A percentile compares a stretch with the other conserved stretches of the same genome.
Evolutionary conservation across 345 rosid genomes (phyloP).

Genomic region (Excoecaria cochinchinensis): DNA sequence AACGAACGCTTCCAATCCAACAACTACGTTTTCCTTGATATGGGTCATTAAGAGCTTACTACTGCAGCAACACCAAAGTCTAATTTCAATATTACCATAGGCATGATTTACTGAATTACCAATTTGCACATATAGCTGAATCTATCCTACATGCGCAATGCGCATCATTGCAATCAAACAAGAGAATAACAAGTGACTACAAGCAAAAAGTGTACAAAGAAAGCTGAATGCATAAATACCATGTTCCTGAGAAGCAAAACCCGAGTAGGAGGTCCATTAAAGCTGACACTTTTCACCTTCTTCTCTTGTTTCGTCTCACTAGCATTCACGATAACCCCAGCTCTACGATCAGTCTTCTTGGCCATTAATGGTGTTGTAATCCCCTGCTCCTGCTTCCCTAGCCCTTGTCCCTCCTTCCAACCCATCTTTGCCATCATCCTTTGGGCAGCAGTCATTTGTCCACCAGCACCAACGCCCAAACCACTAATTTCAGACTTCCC

Average conservation of each 20-base stretch:
- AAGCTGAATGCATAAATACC: slow-evolving; percentile 39
- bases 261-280: slow-evolving; percentile 81
- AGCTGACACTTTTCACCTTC: slow-evolving; percentile 86
- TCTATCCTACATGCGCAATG: neutral
- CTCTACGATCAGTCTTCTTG: slow-evolving; percentile 93
- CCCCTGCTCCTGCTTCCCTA: slow-evolving; percentile 94
- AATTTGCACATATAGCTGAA: neutral
- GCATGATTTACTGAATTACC: neutral
- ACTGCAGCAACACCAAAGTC: neutral
- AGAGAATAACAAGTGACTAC: neutral
- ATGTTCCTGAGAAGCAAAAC: slow-evolving; percentile 89
- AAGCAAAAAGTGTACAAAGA: neutral
- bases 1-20: neutral
- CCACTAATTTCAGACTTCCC: slow-evolving; percentile 90
- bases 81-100: neutral
- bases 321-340: slow-evolving; percentile 96
- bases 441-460: slow-evolving; percentile 99
- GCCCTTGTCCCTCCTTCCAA: slow-evolving; percentile 99
- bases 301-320: slow-evolving; percentile 74
- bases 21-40: neutral
- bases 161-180: neutral
- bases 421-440: slow-evolving; percentile 99
- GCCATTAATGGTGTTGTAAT: slow-evolving; percentile 98
- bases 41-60: neutral
- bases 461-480: slow-evolving; percentile 92